These are phyloP conservation scores for Saccharomycopsis javanensis DNA, from an alignment of 805 yeast species.

Conservation along the genomic window DNA sequence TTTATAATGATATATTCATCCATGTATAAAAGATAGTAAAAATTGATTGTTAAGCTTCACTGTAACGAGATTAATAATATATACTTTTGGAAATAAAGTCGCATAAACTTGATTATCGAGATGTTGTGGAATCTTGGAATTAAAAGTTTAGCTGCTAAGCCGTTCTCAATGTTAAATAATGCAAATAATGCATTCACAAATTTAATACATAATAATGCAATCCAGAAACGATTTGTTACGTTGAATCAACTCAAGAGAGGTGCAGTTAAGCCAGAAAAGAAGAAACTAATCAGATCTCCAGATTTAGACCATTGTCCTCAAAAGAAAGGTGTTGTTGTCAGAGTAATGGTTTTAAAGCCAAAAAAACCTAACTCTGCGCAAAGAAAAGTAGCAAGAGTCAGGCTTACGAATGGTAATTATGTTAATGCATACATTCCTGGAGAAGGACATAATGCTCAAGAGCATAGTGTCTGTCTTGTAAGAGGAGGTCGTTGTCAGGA, in stretches of 20 bases:
- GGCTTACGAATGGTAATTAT: slow-evolving; percentile 81
- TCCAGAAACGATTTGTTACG: slow-evolving; percentile 41
- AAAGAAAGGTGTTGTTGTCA: slow-evolving; percentile 83
- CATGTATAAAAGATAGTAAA: too few relatives aligned
- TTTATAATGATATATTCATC: too few relatives aligned
- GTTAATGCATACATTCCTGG: slow-evolving; percentile 95
- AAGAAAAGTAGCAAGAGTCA: slow-evolving; percentile 92
- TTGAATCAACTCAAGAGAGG: slow-evolving; percentile 72
- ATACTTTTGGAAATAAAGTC: too few relatives aligned
- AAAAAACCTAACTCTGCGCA: slow-evolving; percentile 98
- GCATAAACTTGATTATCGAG: too few relatives aligned
- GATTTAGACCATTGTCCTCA: slow-evolving; percentile 79
- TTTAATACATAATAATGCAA: background rate
- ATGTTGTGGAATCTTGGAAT: background rate
- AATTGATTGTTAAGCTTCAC: too few relatives aligned
- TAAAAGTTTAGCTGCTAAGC: background rate
- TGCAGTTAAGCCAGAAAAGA: slow-evolving; percentile 41
- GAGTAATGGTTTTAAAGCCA: slow-evolving; percentile 93
- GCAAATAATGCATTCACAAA: background rate
- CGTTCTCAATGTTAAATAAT: background rate
- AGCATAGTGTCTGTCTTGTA: slow-evolving; percentile 89
- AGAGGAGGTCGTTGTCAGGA: slow-evolving; percentile 99
- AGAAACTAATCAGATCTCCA: slow-evolving; percentile 54
- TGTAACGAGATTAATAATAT: too few relatives aligned
- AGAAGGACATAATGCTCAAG: slow-evolving; percentile 97